Evolutionary conservation across 768 basidiomycete genomes (phyloP).

Genomic region (Suillus subaureus): DNA sequence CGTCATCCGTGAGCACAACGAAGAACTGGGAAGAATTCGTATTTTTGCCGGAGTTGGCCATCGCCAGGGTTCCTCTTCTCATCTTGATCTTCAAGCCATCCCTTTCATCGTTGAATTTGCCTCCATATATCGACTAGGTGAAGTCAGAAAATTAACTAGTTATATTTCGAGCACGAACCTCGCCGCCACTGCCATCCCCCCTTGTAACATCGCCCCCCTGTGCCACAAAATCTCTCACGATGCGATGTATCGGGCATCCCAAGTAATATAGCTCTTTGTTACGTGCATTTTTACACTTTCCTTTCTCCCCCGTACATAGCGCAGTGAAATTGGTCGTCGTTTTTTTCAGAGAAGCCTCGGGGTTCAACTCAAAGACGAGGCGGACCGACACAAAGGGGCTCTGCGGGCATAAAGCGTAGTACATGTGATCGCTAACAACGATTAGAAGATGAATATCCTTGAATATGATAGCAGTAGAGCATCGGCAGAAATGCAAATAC

Average conservation of each 20-base stretch:
- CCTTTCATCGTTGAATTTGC: constrained; percentile 53
- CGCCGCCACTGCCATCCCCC: constrained; percentile 55
- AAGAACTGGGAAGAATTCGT: constrained; percentile 55
- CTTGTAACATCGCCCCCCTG: constrained; percentile 59
- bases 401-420: constrained; percentile 38
- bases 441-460: constrained; percentile 2
- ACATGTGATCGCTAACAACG: constrained; percentile 29
- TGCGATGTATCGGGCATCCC: constrained; percentile 46
- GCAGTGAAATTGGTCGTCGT: constrained; percentile 50
- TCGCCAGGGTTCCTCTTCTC: constrained; percentile 47
- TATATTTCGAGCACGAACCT: constrained; percentile 37
- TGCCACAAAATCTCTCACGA: constrained; percentile 50
- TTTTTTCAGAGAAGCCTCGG: constrained; percentile 43
- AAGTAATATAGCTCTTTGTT: constrained; percentile 48
- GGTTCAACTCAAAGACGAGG: constrained; percentile 43
- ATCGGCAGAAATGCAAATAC: constrained; percentile 38
- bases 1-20: constrained; percentile 45
- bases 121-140: constrained; percentile 46
- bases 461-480: constrained; percentile 17
- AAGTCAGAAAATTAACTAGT: constrained; percentile 6
- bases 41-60: constrained; percentile 55
- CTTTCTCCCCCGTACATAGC: constrained; percentile 48
- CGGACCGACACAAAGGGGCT: constrained; percentile 43
- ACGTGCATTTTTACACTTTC: constrained; percentile 46
- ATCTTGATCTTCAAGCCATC: constrained; percentile 46